These are phyloP conservation scores for Cordyceps farinosa DNA, from an alignment of 2,329 filamentous ascomycete genomes.

Conservation along the genomic window DNA sequence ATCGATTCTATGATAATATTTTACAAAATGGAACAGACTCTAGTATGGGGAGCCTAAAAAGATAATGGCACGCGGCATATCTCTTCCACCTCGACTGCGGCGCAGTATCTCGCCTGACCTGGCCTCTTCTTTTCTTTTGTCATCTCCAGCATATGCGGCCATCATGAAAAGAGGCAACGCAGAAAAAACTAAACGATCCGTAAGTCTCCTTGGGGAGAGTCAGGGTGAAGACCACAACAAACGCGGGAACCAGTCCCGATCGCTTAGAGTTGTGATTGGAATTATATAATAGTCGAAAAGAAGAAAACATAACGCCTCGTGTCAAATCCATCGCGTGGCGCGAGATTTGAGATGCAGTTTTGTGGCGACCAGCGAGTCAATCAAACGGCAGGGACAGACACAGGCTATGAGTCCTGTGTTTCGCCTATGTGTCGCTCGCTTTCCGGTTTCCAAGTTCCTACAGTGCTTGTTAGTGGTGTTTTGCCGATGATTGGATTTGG, in stretches of 20 bases:
- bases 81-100: constrained; percentile 7
- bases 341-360: constrained; percentile 14
- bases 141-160: neutral
- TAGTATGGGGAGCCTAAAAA: neutral
- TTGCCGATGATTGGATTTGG: neutral
- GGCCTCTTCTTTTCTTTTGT: neutral
- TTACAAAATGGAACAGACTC: constrained; percentile 12
- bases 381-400: neutral
- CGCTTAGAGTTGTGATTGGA: neutral
- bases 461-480: neutral
- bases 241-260: constrained; percentile 8
- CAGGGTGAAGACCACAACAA: neutral
- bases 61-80: neutral
- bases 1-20: constrained; percentile 15
- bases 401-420: constrained; percentile 22
- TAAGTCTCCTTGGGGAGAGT: neutral
- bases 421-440: constrained; percentile 66
- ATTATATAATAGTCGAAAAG: constrained; percentile 14
- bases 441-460: constrained; percentile 75
- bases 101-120: neutral
- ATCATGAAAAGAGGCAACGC: neutral
- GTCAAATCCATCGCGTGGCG: constrained; percentile 8
- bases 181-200: neutral
- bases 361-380: neutral
- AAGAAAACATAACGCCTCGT: constrained; percentile 15